phyloP scores from a whole-genome alignment of 2,329 filamentous ascomycete genomes.

The Talaromyces sp. region DNA sequence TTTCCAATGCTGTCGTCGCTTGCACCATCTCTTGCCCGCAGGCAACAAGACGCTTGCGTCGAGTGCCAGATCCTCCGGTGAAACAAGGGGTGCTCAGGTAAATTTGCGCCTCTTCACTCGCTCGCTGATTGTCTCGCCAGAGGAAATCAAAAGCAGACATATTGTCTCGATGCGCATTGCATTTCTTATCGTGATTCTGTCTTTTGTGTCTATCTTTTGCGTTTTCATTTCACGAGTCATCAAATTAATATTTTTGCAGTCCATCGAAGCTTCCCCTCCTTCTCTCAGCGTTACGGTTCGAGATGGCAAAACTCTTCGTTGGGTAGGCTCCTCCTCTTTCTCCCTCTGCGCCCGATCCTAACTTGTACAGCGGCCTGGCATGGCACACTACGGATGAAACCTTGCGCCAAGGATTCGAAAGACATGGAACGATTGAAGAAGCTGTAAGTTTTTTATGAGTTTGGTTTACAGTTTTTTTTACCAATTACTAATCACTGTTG shows the following conservation, averaged over 20 bases:
- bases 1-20: not conserved
- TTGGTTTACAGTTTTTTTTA: not conserved
- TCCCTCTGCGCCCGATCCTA: constrained; percentile 6
- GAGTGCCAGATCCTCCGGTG: not conserved
- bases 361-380: constrained; percentile 70
- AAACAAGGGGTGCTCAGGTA: not conserved
- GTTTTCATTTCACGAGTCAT: constrained; percentile 9
- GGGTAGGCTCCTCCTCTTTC: constrained; percentile 52
- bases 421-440: constrained; percentile 87
- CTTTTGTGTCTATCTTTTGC: not conserved
- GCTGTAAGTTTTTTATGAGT: constrained; percentile 61
- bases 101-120: not conserved
- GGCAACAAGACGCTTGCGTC: not conserved
- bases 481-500: not conserved
- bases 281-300: constrained; percentile 18
- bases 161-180: not conserved
- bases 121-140: not conserved
- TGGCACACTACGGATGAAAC: constrained; percentile 95
- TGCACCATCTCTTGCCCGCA: not conserved
- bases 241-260: constrained; percentile 12
- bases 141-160: not conserved
- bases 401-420: constrained; percentile 83
- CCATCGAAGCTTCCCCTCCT: constrained; percentile 3
- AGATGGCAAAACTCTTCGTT: constrained; percentile 92
- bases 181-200: not conserved